Base-by-base conservation (phyloP, 179 eudicot genomes). In the Spinacia oleracea region DNA sequence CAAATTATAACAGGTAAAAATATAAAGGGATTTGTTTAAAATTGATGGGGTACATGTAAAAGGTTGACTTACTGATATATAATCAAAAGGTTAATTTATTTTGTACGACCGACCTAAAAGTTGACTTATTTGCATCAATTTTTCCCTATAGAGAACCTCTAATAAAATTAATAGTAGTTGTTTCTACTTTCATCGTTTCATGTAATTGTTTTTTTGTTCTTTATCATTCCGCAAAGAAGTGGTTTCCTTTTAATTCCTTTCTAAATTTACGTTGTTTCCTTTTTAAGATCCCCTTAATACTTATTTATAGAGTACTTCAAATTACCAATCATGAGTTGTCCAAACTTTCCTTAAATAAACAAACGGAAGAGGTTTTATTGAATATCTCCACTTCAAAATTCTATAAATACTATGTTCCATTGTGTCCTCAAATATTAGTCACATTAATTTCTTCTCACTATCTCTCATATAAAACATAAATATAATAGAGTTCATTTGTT, bases 241-340 rank as follows among this genome's bases (percentile, higher is more conserved):
- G 78, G 27, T 46, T 21, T 67, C 50, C 72, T 66, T 50, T 53
- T 15, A 34, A 66, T 77, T 25, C 35, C 79, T 77, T 70, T 11
- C 65, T 74, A 40, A 12, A 21, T 74, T 25, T 71, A 50, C 16
- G 20, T 31, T 71, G 15, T 71, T 71, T 5, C 75, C 42, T 0
- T 50, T 62, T 50, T 71, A 50, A 50, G 38, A 71, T 70, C 23
- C 40, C 32, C 27, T 40, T 40, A 50, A 15, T 51, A 31, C 7
- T 48, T 50, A 50, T 71, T 29, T 29, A 71, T 71, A 50, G 75
- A 48, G 50, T 29, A 50, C 18, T 48, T 5, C 18, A 2, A 12
- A 29, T 25, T 35, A 25, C 67, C 82, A 72, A 51, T 20, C 72
- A 72, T 79, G 50, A 9, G 23, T 15, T 25, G 29, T 32, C 73